Evolutionary conservation across 148 eudicot species (phyloP), one percentile per base, ranked within the genome.

Genomic region (Fallopia convolvulus): DNA sequence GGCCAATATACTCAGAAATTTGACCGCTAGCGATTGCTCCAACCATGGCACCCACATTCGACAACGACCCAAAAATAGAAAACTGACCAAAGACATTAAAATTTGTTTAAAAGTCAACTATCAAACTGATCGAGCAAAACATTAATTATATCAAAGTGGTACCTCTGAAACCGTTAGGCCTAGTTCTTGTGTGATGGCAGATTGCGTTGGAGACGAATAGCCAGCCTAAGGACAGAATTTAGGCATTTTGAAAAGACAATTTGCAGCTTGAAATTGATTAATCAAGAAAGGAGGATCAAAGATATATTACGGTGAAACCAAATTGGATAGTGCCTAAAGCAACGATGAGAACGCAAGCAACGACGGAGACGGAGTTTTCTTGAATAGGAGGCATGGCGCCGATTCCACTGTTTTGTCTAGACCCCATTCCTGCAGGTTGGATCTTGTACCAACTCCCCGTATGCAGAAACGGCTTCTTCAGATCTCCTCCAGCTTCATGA

Each of bases 1-100:
- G 88, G 42, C 99, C 99, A 46, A 95, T 87, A 78, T 95, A 93
- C 86, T 95, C 99, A 6, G 99, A 81, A 80, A 95, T 92, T 80
- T 95, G 99, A 79, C 99, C 99, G 49, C 99, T 95, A 8, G 97
- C 89, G 75, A 93, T 88, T 75, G 99, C 99, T 18, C 99, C 99
- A 82, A 95, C 97, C 99, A 95, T 95, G 50, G 99, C 97, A 74
- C 99, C 99, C 81, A 95, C 99, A 70, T 95, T 95, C 5, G 94
- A 90, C 78, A 95, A 81, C 33, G 97, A 95, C 82, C 97, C 99
- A 77, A 95, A 95, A 74, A 87, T 73, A 63, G 99, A 95, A 77
- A 85, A 95, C 97, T 95, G 91, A 21, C 26, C 50, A 70, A 77
- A 47, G 46, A 8, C 47, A 44, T 44, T 9, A 44, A 7, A 7